Percentiles rank a stretch among this genome's conserved stretches.
Conservation (phyloP, 768 basidiomycete species). For the Roridomyces roridus region DNA sequence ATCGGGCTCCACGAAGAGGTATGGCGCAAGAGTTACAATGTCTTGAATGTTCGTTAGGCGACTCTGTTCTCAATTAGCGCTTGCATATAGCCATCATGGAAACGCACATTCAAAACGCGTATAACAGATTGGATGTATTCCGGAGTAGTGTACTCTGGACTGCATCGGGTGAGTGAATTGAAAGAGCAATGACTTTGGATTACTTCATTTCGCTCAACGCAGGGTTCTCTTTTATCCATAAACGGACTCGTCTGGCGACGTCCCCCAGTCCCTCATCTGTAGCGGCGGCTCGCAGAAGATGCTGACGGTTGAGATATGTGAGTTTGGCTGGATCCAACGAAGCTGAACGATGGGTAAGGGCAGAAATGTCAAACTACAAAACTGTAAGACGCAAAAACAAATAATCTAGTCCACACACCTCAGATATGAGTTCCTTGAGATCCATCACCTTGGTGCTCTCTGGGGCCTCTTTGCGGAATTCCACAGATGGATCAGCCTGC, state of each 20-base stretch:
- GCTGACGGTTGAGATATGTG: constrained; percentile 87
- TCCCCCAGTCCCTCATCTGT: constrained; percentile 54
- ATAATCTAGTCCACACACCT: background rate
- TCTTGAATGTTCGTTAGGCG: constrained; percentile 76
- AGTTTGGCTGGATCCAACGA: constrained; percentile 82
- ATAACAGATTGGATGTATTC: constrained; percentile 73
- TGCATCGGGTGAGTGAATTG: constrained; percentile 2
- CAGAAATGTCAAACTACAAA: constrained; percentile 74
- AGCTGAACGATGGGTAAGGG: constrained; percentile 84
- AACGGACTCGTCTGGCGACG: constrained; percentile 60
- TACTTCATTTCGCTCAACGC: constrained; percentile 67
- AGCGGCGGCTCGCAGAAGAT: constrained; percentile 66
- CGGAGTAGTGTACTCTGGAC: constrained; percentile 54
- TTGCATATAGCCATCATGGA: too few relatives aligned
- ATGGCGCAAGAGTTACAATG: constrained; percentile 70
- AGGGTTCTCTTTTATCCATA: constrained; percentile 47
- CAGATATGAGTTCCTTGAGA: constrained; percentile 59
- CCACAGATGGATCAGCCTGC: constrained; percentile 3
- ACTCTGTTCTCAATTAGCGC: constrained; percentile 53
- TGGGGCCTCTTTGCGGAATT: constrained; percentile 49
- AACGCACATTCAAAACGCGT: constrained; percentile 59
- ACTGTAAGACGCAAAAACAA: background rate
- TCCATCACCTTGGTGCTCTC: constrained; percentile 71
- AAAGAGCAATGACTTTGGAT: constrained; percentile 11
- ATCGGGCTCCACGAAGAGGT: constrained; percentile 80